These are phyloP conservation scores for Podaxis sp. DNA, from an alignment of 768 basidiomycete genomes.

Conservation along the genomic window DNA sequence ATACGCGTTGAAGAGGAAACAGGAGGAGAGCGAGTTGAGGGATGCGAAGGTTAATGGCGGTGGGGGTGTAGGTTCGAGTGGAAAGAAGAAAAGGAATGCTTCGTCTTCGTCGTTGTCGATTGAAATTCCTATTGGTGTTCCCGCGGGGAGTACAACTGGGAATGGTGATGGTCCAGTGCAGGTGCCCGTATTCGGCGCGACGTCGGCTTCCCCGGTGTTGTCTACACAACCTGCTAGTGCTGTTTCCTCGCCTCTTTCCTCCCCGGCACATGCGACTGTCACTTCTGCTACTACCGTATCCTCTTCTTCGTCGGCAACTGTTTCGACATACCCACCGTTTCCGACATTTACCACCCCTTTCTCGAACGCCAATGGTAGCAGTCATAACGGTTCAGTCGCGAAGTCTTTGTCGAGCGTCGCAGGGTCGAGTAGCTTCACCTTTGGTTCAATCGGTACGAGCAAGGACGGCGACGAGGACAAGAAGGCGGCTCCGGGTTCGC, in stretches of 20 bases:
- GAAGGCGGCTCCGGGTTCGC: not conserved
- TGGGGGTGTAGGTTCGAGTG: not conserved
- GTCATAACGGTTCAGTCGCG: no score
- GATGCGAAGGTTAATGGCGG: not conserved
- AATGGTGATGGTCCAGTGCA: not conserved
- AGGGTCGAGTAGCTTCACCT: not conserved
- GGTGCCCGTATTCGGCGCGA: not conserved
- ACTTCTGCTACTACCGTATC: slow-evolving; percentile 12
- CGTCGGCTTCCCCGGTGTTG: not conserved
- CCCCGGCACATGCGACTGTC: not conserved
- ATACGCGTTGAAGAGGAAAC: not conserved
- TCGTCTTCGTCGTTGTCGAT: slow-evolving; percentile 1
- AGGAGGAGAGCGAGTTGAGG: slow-evolving; percentile 6
- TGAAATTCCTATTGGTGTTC: slow-evolving; percentile 10
- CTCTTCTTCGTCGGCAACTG: not conserved
- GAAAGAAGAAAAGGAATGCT: not conserved
- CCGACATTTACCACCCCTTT: slow-evolving; percentile 25
- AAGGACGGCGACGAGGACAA: not conserved
- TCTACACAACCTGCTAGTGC: not conserved
- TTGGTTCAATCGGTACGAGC: not conserved
- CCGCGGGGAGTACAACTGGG: not conserved
- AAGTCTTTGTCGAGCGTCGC: not conserved
- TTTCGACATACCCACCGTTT: slow-evolving; percentile 26
- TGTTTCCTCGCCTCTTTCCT: not conserved
- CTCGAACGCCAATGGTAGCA: not conserved